Evolutionary conservation across 2,329 filamentous ascomycete species (phyloP), one percentile per base, ranked within the genome.

Genomic region (Fusarium nygamai): DNA sequence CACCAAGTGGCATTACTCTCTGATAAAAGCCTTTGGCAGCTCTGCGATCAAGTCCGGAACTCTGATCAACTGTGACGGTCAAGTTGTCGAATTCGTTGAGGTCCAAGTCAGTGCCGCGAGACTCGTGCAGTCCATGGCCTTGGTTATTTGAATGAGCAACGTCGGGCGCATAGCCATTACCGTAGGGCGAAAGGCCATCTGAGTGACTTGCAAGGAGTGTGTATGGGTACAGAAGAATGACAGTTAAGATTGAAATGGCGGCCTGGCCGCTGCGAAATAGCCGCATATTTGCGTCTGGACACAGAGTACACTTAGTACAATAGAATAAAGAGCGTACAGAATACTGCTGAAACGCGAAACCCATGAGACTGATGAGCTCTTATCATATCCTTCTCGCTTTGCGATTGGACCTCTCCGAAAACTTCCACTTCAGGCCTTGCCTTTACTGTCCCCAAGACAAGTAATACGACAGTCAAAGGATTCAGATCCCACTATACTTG

Each of bases 21-120:
- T 54, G 29, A 12, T 61, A 61, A 61, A 61, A 61, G n/a, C 54
- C 59, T 36, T 61, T 61, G 5, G 59, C 31, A 24, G 47, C 59
- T 36, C 59, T 54, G 7, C 46, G 46, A 16, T 36, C 29, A 19
- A 54, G 41, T 5, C 2, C 41, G 2, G 31, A n/a, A 3, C 2
- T 29, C 4, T n/a, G n/a, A 17, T 53, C 29, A 17, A 29, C 34
- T 12, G 8, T 27, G 13, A 16, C 19, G 3, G 54, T 58, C 39
- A 10, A 9, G 20, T 29, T 58, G 19, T 41, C 39, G 8, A 24
- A 8, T 12, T 44, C 31, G 5, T 61, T 17, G 1, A 4, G 10
- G 16, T n/a, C 31, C 8, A 54, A 8, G 11, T 54, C 47, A 19
- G 19, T 16, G 3, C n/a, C 20, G 1, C 17, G 8, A 13, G 39